Evolutionary conservation across 257 asterid genomes (phyloP), one percentile per base, ranked within the genome.

Genomic region (Lycium barbarum): DNA sequence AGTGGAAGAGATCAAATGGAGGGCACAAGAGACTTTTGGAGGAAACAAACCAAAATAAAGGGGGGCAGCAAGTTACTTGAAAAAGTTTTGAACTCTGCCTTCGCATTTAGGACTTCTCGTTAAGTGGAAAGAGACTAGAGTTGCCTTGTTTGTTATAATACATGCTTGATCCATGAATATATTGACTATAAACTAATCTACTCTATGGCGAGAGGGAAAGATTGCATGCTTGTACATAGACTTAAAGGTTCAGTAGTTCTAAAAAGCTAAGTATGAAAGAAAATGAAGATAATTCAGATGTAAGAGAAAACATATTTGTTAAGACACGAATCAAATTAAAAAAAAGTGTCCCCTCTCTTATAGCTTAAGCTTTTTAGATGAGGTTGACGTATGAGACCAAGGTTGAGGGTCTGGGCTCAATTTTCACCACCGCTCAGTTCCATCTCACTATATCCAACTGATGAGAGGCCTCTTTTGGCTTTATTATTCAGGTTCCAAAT

Each of bases 1-100:
- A 26, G 65, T 78, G 82, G 22, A 53, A 78, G 82, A 78, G 82
- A 78, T 78, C 0, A 15, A 53, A 53, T 53, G 49, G 47, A 51
- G 81, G 22, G 45, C 26, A 33, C 65, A 5, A 22, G 45, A 74
- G 33, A 78, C 9, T 53, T 78, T 53, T 14, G 65, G 47, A 26
- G 82, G 82, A 51, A 51, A 53, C 65, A 53, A 74, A 26, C n/a
- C 49, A 53, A 76, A 76, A 74, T 22, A 74, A 14, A 76, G 65
- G 47, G 58, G 22, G 22, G 14, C 22, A 53, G 0, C 47, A 78
- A 53, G 65, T 26, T 51, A 26, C 65, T 78, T 78, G 82, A 53
- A 78, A 1, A 6, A 14, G 0, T 14, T 26, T 33, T 55, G 2
- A 54, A 78, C 47, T 53, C 26, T 26, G 47, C 33, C 45, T 53